Evolutionary conservation across 352 stramenopile genomes (phyloP).

Genomic region (Globisporangium canariense): DNA sequence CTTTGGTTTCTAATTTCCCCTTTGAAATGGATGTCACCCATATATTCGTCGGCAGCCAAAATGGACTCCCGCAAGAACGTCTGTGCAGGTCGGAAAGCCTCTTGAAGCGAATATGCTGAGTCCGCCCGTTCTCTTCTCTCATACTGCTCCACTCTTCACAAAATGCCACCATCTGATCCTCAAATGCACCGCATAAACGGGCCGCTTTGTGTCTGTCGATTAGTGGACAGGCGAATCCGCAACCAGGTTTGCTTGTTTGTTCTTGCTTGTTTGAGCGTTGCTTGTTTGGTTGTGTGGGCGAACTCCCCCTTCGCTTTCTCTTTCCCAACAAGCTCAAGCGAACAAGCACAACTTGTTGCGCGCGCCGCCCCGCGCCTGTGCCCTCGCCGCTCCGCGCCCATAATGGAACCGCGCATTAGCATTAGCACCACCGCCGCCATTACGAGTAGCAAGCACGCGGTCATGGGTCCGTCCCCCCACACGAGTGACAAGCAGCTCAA

Average conservation of each 20-base stretch:
- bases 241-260: constrained; percentile 1
- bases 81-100: not conserved
- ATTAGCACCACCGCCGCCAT: not conserved
- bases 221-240: not conserved
- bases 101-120: not conserved
- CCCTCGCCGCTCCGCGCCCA: too few species aligned
- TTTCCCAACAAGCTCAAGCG: not conserved
- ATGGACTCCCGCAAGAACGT: not conserved
- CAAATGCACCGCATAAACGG: not conserved
- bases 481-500: constrained; percentile 7
- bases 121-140: not conserved
- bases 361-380: too few species aligned
- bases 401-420: constrained; percentile 1
- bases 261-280: not conserved
- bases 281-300: not conserved
- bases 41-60: too few species aligned
- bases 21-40: not conserved
- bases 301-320: not conserved
- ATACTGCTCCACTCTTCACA: not conserved
- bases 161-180: not conserved
- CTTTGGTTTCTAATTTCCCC: not conserved
- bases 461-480: not conserved
- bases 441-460: not conserved
- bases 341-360: not conserved
- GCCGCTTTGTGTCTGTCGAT: not conserved